Conservation (phyloP, 768 basidiomycete genomes). For the Podaxis sp. region DNA sequence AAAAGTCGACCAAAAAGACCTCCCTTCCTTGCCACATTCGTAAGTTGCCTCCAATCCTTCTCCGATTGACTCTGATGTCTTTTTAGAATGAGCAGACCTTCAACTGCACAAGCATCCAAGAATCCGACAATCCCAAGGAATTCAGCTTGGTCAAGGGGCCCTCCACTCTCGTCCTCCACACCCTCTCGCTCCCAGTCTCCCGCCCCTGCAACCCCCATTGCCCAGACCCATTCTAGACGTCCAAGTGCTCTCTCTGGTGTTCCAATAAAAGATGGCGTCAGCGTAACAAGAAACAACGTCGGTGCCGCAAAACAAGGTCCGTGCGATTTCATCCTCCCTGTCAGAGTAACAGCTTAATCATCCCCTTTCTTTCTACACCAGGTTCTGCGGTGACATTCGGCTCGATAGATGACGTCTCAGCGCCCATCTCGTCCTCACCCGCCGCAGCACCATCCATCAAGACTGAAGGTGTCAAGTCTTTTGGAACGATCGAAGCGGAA, state of each 20-base stretch:
- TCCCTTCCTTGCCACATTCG: slow-evolving; percentile 42
- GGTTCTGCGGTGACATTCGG: slow-evolving; percentile 82
- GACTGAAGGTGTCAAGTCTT: slow-evolving; percentile 75
- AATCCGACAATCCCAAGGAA: slow-evolving; percentile 71
- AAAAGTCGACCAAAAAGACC: slow-evolving; percentile 32
- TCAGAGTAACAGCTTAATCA: slow-evolving; percentile 16
- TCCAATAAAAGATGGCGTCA: slow-evolving; percentile 78
- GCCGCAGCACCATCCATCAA: slow-evolving; percentile 67
- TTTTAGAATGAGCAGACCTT: slow-evolving; percentile 91
- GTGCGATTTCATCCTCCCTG: slow-evolving; percentile 21
- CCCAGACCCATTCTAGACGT: slow-evolving; percentile 71
- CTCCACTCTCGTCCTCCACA: slow-evolving; percentile 62
- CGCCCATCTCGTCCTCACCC: slow-evolving; percentile 82
- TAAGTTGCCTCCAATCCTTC: slow-evolving; percentile 26
- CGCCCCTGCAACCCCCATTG: slow-evolving; percentile 52
- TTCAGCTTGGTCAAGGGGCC: slow-evolving; percentile 92
- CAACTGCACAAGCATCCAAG: slow-evolving; percentile 66
- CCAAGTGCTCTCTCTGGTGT: slow-evolving; percentile 73
- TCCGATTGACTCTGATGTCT: slow-evolving; percentile 19
- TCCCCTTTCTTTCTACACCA: slow-evolving; percentile 25
- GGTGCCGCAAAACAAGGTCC: slow-evolving; percentile 68
- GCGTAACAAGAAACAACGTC: slow-evolving; percentile 65
- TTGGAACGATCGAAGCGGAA: slow-evolving; percentile 68
- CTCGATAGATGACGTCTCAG: slow-evolving; percentile 80
- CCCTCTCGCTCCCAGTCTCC: slow-evolving; percentile 81